Evolutionary conservation across 2,329 filamentous ascomycete species (phyloP), one percentile per base, ranked within the genome.

Genomic region (Aureobasidium sp.): DNA sequence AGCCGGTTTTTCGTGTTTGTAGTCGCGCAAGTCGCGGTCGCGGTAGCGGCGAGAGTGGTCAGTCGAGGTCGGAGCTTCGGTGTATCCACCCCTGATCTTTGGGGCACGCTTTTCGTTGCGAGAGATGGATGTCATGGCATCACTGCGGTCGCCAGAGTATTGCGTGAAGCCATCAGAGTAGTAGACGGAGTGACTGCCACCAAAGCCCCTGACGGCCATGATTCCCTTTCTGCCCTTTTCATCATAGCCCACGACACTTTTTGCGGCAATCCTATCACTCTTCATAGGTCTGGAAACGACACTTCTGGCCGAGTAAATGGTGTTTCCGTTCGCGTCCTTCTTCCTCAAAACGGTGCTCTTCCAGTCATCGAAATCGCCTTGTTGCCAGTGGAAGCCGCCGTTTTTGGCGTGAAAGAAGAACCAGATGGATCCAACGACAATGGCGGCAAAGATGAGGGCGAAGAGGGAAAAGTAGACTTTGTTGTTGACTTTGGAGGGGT

Each of bases 401-500:
- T 97, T 96, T 76, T 89, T 93, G 61, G 93, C 93, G 88, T 90
- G 95, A 81, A 95, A 95, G 82, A 99, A 97, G 81, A 99, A 96
- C 92, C 94, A 99, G 70, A 97, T 90, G 25, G 81, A 83, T 0
- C 79, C 82, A 3, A 89, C 62, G 25, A 94, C 88, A 70, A 97
- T 88, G 33, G 77, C 84, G 0, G 85, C 85, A 35, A 89, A 90
- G 57, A 97, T 84, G 19, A 96, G 73, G 11, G 89, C 93, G 71
- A 97, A 96, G 0, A 97, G 78, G 0, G 87, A 86, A 70, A 97
- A 89, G 67, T 96, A 84, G 61, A 85, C 89, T 10, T 72, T 66
- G 63, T 79, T 79, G 67, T 78, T 75, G 69, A 79, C 73, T 45
- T 69, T 66, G 9, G 64, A 61, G 0, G 78, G 68, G 7, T 73